Conservation (phyloP, 371 early-diverging fungal species). For the Circinella minor region DNA sequence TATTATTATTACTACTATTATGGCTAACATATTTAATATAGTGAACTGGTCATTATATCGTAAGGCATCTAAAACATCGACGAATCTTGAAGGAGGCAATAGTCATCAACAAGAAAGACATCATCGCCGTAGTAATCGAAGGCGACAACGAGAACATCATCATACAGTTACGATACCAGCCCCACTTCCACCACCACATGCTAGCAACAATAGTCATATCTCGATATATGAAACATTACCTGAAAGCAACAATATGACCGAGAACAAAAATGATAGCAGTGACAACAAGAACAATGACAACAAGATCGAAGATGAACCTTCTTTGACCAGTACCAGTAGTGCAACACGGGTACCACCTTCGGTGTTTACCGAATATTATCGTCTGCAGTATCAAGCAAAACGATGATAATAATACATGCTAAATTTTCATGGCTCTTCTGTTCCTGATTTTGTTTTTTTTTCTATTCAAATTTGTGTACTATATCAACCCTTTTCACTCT, state of each 20-base stretch:
- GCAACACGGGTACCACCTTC: background rate
- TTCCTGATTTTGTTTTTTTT: too few species aligned
- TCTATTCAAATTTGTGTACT: too few species aligned
- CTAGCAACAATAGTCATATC: background rate
- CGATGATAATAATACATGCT: too few species aligned
- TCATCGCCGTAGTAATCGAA: background rate
- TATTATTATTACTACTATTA: background rate
- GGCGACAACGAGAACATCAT: background rate
- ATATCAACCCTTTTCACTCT: too few species aligned
- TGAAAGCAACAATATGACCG: background rate
- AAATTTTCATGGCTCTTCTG: too few species aligned
- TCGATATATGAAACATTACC: background rate
- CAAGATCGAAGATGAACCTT: background rate
- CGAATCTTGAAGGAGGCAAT: background rate
- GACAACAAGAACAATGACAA: background rate
- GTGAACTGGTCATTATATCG: conserved; percentile 3
- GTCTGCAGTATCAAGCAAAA: background rate
- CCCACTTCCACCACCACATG: background rate
- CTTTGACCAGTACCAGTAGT: background rate
- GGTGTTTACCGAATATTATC: background rate
- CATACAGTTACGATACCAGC: background rate
- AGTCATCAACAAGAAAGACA: background rate
- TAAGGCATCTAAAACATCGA: background rate
- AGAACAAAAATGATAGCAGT: too few species aligned
- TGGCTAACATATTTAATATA: background rate